These are phyloP conservation scores for Tetracladium marchalianum DNA, from an alignment of 495 filamentous ascomycete species.

Conservation along the genomic window DNA sequence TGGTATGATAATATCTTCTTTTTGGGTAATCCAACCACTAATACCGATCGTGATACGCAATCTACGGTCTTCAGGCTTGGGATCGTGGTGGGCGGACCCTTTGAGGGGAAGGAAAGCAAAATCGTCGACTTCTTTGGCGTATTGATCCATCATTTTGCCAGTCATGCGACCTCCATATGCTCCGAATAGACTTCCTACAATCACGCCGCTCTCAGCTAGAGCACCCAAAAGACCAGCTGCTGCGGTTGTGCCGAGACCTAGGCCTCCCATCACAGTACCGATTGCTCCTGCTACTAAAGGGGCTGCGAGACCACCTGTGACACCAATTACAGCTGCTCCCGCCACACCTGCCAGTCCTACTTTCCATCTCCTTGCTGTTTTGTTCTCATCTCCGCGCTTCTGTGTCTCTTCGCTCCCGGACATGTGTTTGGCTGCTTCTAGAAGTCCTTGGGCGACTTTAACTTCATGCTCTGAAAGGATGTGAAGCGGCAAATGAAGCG, in stretches of 20 bases:
- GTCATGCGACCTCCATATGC: constrained; percentile 82
- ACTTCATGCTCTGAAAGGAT: constrained; percentile 63
- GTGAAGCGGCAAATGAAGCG: constrained; percentile 52
- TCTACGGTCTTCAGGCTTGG: constrained; percentile 39
- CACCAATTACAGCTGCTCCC: constrained; percentile 59
- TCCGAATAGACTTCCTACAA: constrained; percentile 80
- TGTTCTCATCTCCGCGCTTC: constrained; percentile 58
- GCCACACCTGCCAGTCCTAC: constrained; percentile 65
- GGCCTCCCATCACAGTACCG: constrained; percentile 69
- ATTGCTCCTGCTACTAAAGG: constrained; percentile 75
- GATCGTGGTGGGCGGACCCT: constrained; percentile 29
- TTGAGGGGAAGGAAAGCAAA: constrained; percentile 76
- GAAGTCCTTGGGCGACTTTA: constrained; percentile 61
- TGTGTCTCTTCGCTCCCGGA: constrained; percentile 55
- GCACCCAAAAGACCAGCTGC: constrained; percentile 72
- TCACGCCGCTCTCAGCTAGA: constrained; percentile 62
- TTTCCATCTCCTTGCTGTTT: constrained; percentile 63
- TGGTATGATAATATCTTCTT: constrained; percentile 57
- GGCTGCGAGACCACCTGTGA: constrained; percentile 69
- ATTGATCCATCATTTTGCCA: constrained; percentile 76
- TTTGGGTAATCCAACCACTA: constrained; percentile 68
- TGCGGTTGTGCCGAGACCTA: constrained; percentile 58
- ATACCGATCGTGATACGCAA: constrained; percentile 77
- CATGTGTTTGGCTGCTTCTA: constrained; percentile 63
- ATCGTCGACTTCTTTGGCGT: constrained; percentile 78